Evolutionary conservation across 345 rosid genomes (phyloP).

Genomic region (Gossypium turneri): DNA sequence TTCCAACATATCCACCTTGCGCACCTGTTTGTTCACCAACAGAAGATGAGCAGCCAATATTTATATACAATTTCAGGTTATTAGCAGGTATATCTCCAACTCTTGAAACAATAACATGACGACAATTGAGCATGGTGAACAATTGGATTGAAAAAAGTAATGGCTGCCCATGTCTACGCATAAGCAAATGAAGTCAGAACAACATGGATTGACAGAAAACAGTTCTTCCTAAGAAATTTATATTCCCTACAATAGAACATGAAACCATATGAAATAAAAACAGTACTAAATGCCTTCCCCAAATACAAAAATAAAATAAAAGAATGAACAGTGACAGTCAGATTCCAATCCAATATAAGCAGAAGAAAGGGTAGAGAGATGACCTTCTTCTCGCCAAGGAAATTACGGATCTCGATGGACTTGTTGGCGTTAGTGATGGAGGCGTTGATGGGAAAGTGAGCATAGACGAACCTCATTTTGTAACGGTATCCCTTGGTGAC

Average conservation of each 20-base stretch:
- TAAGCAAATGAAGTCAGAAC: too few species aligned
- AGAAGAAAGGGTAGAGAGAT: not conserved
- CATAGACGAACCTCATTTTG: constrained; percentile 83
- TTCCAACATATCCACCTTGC: constrained; percentile 55
- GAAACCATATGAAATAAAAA: too few species aligned
- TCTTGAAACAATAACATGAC: not conserved
- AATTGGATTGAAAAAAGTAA: too few species aligned
- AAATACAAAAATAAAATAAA: too few species aligned
- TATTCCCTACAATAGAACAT: too few species aligned
- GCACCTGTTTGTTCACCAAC: constrained; percentile 32
- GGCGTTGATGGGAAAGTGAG: constrained; percentile 82
- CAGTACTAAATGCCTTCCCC: too few species aligned
- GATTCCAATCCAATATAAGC: not conserved
- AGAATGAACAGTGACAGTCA: not conserved
- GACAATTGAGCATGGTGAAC: too few species aligned
- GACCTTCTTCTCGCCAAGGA: constrained; percentile 64
- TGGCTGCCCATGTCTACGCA: too few species aligned
- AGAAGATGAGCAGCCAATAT: not conserved
- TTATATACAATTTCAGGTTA: not conserved
- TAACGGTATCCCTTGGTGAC: constrained; percentile 69
- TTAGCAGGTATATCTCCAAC: not conserved
- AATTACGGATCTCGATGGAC: constrained; percentile 72
- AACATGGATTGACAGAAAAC: too few species aligned
- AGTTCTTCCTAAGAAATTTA: too few species aligned
- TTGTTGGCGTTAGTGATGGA: constrained; percentile 43